Base-by-base conservation (phyloP, 2,329 filamentous ascomycete species). In the Diaporthe destruens region DNA sequence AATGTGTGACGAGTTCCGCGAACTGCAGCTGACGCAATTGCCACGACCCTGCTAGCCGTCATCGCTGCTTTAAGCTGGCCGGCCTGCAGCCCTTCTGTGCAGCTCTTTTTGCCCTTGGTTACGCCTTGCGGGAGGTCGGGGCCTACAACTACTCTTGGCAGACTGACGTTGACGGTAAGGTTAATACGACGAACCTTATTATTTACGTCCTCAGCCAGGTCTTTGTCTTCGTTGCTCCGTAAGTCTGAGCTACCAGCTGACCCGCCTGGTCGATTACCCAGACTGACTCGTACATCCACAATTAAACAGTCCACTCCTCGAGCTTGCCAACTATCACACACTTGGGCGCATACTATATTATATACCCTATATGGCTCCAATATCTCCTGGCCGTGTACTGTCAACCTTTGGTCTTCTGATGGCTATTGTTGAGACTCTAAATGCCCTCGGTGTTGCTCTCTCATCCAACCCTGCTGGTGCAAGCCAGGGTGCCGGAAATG, bases 311-410 rank as follows among this genome's bases (percentile, higher is more conserved):
- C 77, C 77, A 36, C 80, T 89, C 12, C 84, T 89, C 69, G 87
- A 88, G 63, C 83, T 87, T 1, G 83, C 85, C 54, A 89, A 90
- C 77, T 90, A 90, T 79, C 85, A 88, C 76, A 83, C 89, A 68
- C 84, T 91, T 55, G 85, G 85, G 3, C 84, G 87, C 4, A 82
- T 88, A n/a, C 81, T 90, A n/a, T 86, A 86, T 79, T 90, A 89
- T 77, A 82, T 88, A 4, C 88, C 88, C 0, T 88, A 89, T 76
- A 82, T 86, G 71, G 82, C 87, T 0, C 87, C 88, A 0, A 79
- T 86, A 56, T 79, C 83, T 49, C 83, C 84, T 0, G 79, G 80
- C 47, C 79, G 80, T 16, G 80, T 85, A 23, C 72, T 84, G 16
- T 79, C 79, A 7, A 83, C 80, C n/a, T 85, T 86, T 74, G 80